These are phyloP conservation scores for Ceratocystis harringtonii DNA, from an alignment of 2,329 filamentous ascomycete species.

Conservation along the genomic window DNA sequence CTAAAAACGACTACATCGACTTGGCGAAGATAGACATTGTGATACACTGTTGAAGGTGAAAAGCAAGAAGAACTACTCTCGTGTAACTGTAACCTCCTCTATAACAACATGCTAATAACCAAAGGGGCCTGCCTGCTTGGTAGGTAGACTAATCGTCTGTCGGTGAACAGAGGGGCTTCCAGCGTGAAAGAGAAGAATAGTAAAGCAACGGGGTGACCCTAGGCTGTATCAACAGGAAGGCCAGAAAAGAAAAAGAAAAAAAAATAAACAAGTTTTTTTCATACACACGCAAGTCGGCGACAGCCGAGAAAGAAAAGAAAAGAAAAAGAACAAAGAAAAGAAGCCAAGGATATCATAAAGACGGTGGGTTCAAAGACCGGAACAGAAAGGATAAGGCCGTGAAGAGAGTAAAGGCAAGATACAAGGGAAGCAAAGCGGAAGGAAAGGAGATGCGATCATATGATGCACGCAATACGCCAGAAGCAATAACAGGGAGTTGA, in stretches of 20 bases:
- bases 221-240: slow-evolving; percentile 17
- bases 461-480: background rate
- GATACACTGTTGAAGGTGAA: background rate
- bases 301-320: background rate
- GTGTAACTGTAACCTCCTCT: slow-evolving; percentile 6
- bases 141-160: background rate
- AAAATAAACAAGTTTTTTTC: background rate
- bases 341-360: slow-evolving; percentile 11
- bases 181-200: slow-evolving; percentile 15
- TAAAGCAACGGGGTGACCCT: slow-evolving; percentile 14
- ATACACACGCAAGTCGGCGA: too few relatives aligned
- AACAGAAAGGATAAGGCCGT: slow-evolving; percentile 12
- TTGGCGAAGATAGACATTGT: background rate
- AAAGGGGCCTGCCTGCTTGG: slow-evolving; percentile 16
- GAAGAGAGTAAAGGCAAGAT: slow-evolving; percentile 16
- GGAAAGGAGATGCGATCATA: slow-evolving; percentile 12
- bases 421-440: slow-evolving; percentile 16
- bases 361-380: slow-evolving; percentile 13
- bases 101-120: background rate
- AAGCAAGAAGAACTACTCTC: slow-evolving; percentile 13
- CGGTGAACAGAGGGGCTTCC: slow-evolving; percentile 17
- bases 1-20: background rate
- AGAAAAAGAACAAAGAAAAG: slow-evolving; percentile 4
- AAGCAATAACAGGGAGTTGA: slow-evolving; percentile 10
- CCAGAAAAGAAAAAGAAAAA: slow-evolving; percentile 16